Conservation (phyloP, 495 filamentous ascomycete species). For the Hypoxylon subgilvum region DNA sequence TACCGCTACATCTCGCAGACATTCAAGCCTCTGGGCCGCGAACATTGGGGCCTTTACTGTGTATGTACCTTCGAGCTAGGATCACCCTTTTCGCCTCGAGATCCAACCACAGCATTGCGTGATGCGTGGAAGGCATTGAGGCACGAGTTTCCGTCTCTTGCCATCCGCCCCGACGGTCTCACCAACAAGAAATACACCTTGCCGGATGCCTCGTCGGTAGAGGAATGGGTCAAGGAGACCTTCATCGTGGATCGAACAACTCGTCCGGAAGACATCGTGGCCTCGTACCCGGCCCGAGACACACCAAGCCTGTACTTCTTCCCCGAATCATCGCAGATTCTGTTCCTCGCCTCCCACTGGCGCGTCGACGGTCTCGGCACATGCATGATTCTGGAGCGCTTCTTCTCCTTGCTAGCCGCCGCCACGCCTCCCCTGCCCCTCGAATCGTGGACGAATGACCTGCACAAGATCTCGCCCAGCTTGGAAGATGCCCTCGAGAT, state of each 20-base stretch:
- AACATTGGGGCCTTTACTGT: conserved; percentile 11
- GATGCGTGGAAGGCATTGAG: conserved; percentile 7
- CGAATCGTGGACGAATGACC: neutral
- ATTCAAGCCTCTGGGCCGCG: conserved; percentile 4
- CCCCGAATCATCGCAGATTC: conserved; percentile 8
- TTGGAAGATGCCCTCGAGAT: conserved; percentile 26
- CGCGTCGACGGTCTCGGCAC: conserved; percentile 35
- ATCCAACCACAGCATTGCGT: neutral
- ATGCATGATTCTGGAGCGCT: conserved; percentile 32
- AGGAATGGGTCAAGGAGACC: conserved; percentile 4
- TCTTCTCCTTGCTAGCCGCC: conserved; percentile 18
- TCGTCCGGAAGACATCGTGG: conserved; percentile 2
- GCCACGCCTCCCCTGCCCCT: neutral
- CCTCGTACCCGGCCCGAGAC: conserved; percentile 2
- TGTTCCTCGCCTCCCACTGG: conserved; percentile 34
- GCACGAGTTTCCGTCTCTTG: conserved; percentile 1
- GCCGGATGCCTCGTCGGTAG: neutral
- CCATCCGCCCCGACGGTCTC: neutral
- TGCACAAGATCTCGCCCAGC: conserved; percentile 26
- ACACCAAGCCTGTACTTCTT: conserved; percentile 14
- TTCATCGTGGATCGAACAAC: conserved; percentile 3
- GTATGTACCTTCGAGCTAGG: conserved; percentile 5
- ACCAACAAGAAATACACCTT: conserved; percentile 1
- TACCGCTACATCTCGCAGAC: conserved; percentile 1
- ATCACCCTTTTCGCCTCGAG: neutral